A percentile compares a stretch with the other conserved stretches of the same genome.
Evolutionary conservation across 2,329 filamentous ascomycete genomes (phyloP).

Genomic region (Xylariaceae sp.): DNA sequence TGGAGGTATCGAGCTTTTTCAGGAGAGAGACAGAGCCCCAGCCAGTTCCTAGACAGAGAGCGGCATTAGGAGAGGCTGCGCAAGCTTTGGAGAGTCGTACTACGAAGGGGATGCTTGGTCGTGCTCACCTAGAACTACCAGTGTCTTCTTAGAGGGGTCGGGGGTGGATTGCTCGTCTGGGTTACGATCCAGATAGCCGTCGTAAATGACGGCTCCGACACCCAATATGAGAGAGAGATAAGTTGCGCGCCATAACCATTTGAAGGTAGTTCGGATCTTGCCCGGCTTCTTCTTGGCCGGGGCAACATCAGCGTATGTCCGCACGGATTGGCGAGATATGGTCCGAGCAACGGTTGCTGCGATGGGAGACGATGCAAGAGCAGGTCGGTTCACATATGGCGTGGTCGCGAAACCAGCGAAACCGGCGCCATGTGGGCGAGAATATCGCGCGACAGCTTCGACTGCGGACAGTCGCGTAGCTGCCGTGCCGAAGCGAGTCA

Average conservation of each 20-base stretch:
- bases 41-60: constrained; percentile 66
- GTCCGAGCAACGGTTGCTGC: constrained; percentile 32
- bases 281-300: constrained; percentile 45
- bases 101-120: constrained; percentile 7
- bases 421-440: constrained; percentile 15
- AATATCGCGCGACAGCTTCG: constrained; percentile 24
- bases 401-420: constrained; percentile 27
- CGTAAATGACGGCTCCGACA: constrained; percentile 68
- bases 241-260: constrained; percentile 77
- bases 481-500: constrained; percentile 31
- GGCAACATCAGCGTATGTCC: constrained; percentile 47
- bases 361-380: constrained; percentile 26
- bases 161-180: constrained; percentile 72
- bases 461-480: constrained; percentile 25
- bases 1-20: constrained; percentile 97
- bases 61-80: constrained; percentile 12
- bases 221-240: constrained; percentile 69
- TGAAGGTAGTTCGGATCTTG: constrained; percentile 63
- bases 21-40: constrained; percentile 94
- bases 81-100: no score
- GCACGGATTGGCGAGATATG: constrained; percentile 37
- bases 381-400: constrained; percentile 27
- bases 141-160: constrained; percentile 90
- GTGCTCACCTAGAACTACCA: constrained; percentile 80
- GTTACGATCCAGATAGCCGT: constrained; percentile 76